Evolutionary conservation across 1,284 basidiomycete species (phyloP).

Genomic region (Pseudozyma tsukubaensis): DNA sequence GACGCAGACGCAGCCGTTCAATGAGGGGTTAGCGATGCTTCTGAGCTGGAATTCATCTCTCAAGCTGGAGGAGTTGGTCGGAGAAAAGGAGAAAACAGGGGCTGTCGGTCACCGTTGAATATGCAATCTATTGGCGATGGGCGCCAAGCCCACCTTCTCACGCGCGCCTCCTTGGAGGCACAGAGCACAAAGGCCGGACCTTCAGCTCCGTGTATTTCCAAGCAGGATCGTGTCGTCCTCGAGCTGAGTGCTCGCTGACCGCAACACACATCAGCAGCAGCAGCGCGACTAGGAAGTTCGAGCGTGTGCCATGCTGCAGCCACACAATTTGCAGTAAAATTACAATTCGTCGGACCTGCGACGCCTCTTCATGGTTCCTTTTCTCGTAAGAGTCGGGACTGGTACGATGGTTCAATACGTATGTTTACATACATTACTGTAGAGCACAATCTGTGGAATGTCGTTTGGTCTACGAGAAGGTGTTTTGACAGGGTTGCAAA

Average conservation of each 20-base stretch:
- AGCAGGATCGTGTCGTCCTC: not conserved
- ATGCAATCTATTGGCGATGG: not conserved
- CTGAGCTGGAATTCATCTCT: not conserved
- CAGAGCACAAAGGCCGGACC: not conserved
- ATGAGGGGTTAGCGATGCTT: not conserved
- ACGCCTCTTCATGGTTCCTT: not conserved
- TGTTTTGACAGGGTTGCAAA: too few relatives aligned
- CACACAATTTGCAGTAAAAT: not conserved
- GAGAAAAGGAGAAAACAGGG: slow-evolving; percentile 15
- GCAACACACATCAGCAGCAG: slow-evolving; percentile 18
- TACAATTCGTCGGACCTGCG: slow-evolving; percentile 12
- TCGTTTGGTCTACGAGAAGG: not conserved
- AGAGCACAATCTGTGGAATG: not conserved
- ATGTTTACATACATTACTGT: too few relatives aligned
- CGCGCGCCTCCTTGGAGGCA: not conserved
- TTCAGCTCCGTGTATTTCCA: not conserved
- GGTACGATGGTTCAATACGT: too few relatives aligned
- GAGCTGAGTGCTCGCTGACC: slow-evolving; percentile 21
- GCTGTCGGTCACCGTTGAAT: not conserved
- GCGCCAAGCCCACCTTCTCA: slow-evolving; percentile 1
- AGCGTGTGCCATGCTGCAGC: too few relatives aligned
- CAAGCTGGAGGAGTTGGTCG: not conserved
- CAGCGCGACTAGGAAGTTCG: not conserved
- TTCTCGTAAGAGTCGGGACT: not conserved
- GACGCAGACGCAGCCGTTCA: not conserved